phyloP scores from a whole-genome alignment of 108 stramenopile species.

The Pseudonitzschia multiseries region DNA sequence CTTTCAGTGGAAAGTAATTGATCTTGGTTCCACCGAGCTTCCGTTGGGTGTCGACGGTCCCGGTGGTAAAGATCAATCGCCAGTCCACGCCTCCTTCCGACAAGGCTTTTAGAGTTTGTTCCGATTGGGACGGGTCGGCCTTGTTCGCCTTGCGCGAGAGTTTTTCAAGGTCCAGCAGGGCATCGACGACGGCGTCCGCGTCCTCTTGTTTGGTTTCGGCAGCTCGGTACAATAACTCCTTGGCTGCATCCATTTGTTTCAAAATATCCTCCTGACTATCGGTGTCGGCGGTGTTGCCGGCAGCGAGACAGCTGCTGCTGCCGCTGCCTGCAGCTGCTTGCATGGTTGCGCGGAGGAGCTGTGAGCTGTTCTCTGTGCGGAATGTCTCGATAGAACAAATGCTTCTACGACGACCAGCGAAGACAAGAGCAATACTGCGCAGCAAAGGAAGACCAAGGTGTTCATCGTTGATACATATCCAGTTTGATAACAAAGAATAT shows the following conservation, averaged over 20 bases:
- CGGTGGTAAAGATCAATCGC: constrained; percentile 92
- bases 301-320: neutral
- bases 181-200: constrained; percentile 63
- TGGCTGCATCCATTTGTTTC: constrained; percentile 41
- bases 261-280: neutral
- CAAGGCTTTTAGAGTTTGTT: constrained; percentile 20
- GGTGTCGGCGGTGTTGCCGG: neutral
- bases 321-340: neutral
- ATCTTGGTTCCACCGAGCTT: constrained; percentile 57
- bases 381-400: neutral
- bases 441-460: neutral
- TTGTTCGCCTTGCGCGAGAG: constrained; percentile 62
- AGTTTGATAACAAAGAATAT: neutral
- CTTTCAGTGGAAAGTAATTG: constrained; percentile 92
- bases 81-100: constrained; percentile 44
- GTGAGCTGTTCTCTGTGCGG: neutral
- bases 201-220: constrained; percentile 82
- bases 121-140: constrained; percentile 38
- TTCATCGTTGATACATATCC: neutral
- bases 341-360: neutral
- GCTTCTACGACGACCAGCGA: neutral
- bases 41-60: constrained; percentile 80
- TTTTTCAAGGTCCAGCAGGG: constrained; percentile 67
- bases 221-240: constrained; percentile 53
- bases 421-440: neutral